These are phyloP conservation scores for Claviceps quebecensis DNA, from an alignment of 2,329 filamentous ascomycete species.

Conservation along the genomic window DNA sequence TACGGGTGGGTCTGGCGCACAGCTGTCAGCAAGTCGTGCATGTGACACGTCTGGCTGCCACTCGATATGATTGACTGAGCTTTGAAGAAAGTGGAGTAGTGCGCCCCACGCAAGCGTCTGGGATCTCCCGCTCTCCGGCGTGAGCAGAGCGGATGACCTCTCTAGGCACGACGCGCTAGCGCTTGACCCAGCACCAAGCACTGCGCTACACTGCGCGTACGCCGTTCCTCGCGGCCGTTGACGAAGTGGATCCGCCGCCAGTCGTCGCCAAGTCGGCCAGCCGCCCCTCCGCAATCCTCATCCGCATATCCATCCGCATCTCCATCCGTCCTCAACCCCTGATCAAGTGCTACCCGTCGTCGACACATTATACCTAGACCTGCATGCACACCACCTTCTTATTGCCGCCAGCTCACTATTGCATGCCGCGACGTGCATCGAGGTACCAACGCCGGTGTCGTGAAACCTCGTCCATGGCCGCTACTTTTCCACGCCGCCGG, in stretches of 20 bases:
- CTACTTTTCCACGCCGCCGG: background rate
- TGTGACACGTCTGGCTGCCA: too few species aligned
- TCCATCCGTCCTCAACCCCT: background rate
- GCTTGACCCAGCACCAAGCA: too few species aligned
- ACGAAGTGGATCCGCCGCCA: background rate
- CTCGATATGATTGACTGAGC: too few species aligned
- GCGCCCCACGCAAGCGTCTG: too few species aligned
- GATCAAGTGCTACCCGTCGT: background rate
- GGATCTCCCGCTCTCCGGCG: too few species aligned
- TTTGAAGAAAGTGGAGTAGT: too few species aligned
- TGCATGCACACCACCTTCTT: background rate
- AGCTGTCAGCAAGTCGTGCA: too few species aligned
- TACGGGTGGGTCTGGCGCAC: background rate
- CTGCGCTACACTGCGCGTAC: too few species aligned
- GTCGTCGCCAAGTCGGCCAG: background rate
- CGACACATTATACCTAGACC: background rate
- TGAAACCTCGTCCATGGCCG: conserved; percentile 17
- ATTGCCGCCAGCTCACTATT: background rate
- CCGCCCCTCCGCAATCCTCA: background rate
- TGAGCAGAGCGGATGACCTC: too few species aligned
- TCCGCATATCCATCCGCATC: background rate
- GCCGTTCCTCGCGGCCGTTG: too few species aligned
- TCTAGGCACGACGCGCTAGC: too few species aligned
- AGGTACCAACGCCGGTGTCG: conserved; percentile 26
- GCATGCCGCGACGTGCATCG: conserved; percentile 34